Evolutionary conservation across 2,329 filamentous ascomycete genomes (phyloP).

Genomic region (Aspergillus brasiliensis): DNA sequence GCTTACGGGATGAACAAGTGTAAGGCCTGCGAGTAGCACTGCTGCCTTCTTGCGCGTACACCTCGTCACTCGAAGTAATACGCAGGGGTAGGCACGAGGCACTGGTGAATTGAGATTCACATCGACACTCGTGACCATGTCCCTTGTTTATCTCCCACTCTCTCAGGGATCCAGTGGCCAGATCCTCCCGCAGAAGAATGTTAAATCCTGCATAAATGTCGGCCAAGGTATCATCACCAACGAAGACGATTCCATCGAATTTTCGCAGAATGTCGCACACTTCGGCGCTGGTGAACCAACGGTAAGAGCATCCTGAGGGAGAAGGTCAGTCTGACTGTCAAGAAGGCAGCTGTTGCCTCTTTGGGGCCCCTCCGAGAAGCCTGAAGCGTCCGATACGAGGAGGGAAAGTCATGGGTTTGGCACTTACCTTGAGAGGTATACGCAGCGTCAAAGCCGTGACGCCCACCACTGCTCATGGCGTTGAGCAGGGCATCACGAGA

Average conservation of each 20-base stretch:
- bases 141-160: constrained; percentile 41
- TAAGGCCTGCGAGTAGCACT: constrained; percentile 19
- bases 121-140: constrained; percentile 37
- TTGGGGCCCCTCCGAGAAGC: neutral
- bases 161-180: constrained; percentile 42
- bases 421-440: constrained; percentile 40
- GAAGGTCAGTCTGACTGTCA: constrained; percentile 13
- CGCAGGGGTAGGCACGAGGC: constrained; percentile 31
- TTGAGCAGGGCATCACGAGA: constrained; percentile 39
- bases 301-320: constrained; percentile 43
- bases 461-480: constrained; percentile 46
- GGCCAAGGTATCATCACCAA: constrained; percentile 45
- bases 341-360: neutral
- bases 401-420: neutral
- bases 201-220: constrained; percentile 50
- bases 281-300: constrained; percentile 45
- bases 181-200: constrained; percentile 46
- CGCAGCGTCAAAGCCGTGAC: constrained; percentile 44
- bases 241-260: constrained; percentile 46
- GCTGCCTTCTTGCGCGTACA: constrained; percentile 15
- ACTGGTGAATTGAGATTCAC: constrained; percentile 45
- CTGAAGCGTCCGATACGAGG: neutral
- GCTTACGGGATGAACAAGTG: constrained; percentile 25
- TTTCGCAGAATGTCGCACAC: constrained; percentile 50
- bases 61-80: constrained; percentile 30